Conservation (phyloP, 2,329 filamentous ascomycete species). For the Monosporascus sp. region DNA sequence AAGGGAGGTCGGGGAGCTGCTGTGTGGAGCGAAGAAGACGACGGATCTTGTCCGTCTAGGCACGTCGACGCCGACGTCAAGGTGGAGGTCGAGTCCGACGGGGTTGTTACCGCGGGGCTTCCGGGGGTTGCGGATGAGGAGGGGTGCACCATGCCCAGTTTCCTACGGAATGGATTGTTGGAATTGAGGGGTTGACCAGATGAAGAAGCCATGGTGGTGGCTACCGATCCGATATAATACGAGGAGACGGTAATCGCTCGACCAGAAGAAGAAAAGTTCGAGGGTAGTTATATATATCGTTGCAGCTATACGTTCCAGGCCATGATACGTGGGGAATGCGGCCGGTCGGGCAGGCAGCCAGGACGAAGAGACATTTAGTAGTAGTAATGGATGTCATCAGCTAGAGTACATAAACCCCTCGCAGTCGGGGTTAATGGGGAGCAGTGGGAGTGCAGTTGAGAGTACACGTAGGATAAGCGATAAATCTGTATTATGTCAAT, state of each 20-base stretch:
- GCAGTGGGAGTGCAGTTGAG: no score
- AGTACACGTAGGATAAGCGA: no score
- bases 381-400: neutral
- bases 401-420: no score
- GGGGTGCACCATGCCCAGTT: conserved; percentile 18
- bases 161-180: conserved; percentile 50
- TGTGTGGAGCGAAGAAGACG: neutral
- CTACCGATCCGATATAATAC: conserved; percentile 1
- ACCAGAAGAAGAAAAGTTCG: neutral
- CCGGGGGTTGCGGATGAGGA: conserved; percentile 9
- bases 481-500: no score
- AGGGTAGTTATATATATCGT: neutral
- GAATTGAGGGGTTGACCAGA: conserved; percentile 32
- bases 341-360: neutral
- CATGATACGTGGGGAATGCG: conserved; percentile 6
- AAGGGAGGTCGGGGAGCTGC: conserved; percentile 17
- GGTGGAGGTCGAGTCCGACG: conserved; percentile 10
- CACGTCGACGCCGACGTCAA: conserved; percentile 1
- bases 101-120: conserved; percentile 6
- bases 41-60: no score
- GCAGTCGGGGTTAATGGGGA: no score
- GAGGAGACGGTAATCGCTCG: conserved; percentile 2
- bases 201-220: conserved; percentile 26
- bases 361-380: neutral
- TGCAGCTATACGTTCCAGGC: conserved; percentile 9